These are phyloP conservation scores for Ganoderma lingzhi DNA, from an alignment of 1,284 basidiomycete genomes.

Conservation along the genomic window DNA sequence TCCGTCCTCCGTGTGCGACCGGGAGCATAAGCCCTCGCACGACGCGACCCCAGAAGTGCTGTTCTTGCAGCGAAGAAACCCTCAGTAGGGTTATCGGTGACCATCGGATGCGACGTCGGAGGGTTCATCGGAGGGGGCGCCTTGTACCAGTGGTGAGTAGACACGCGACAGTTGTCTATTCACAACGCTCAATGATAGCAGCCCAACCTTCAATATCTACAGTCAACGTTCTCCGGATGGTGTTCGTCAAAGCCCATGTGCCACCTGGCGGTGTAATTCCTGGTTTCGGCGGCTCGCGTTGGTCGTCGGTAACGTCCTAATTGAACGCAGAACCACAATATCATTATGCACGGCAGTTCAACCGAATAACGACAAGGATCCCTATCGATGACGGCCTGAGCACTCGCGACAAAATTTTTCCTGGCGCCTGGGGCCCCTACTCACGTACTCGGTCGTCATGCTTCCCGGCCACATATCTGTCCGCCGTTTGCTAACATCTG, in stretches of 20 bases:
- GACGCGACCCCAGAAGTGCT: background rate
- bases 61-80: background rate
- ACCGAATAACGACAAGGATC: background rate
- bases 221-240: background rate
- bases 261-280: background rate
- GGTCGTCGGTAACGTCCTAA: background rate
- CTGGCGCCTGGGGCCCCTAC: background rate
- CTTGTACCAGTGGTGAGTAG: background rate
- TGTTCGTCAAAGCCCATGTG: background rate
- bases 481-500: background rate
- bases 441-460: background rate
- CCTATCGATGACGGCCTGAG: background rate
- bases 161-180: background rate
- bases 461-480: slow-evolving; percentile 5
- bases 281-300: background rate
- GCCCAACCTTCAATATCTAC: background rate
- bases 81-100: background rate
- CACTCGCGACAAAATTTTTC: background rate
- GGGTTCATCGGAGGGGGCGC: background rate
- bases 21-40: background rate
- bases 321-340: background rate
- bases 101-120: background rate
- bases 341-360: background rate
- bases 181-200: background rate
- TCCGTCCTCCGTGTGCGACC: background rate